Percentiles rank a stretch among this genome's conserved stretches.
phyloP scores from a whole-genome alignment of 257 asterid species.

The Primulina eburnea region DNA sequence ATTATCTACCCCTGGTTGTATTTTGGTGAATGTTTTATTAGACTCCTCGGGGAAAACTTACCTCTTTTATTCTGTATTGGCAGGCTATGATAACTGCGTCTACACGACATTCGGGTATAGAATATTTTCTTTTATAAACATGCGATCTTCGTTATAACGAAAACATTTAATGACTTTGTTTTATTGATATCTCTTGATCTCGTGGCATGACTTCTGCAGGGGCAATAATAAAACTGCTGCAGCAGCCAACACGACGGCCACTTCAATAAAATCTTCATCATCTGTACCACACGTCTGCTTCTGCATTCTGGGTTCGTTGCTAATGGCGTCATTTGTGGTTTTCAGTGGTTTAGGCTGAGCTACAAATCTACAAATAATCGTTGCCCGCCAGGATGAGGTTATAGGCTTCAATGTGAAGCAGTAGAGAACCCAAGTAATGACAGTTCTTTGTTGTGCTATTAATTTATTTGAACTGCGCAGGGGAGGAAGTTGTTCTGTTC shows the following conservation, averaged over 20 bases:
- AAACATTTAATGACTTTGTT: not conserved
- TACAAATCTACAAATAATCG: not conserved
- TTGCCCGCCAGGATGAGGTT: not conserved
- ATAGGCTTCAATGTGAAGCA: not conserved
- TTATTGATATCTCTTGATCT: conserved; percentile 6
- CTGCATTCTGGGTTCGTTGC: conserved; percentile 31
- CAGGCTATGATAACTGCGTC: conserved; percentile 89
- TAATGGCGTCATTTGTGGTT: conserved; percentile 41
- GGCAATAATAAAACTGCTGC: conserved; percentile 50
- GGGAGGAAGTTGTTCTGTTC: not conserved
- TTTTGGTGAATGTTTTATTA: not conserved
- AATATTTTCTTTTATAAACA: not conserved
- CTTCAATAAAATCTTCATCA: conserved; percentile 44
- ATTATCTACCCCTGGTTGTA: too few species aligned
- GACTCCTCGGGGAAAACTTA: not conserved
- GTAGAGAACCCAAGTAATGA: not conserved
- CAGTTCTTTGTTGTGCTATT: not conserved
- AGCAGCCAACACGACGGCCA: conserved; percentile 39
- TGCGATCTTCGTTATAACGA: not conserved
- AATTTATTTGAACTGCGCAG: not conserved
- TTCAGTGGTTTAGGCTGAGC: not conserved
- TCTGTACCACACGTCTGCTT: conserved; percentile 19
- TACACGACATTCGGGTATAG: conserved; percentile 64
- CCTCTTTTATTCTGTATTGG: conserved; percentile 16
- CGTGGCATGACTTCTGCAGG: conserved; percentile 37